A percentile compares a stretch with the other conserved stretches of the same genome.
Evolutionary conservation across 768 basidiomycete species (phyloP).

Genomic region (Porpolomopsis calyptriformis): DNA sequence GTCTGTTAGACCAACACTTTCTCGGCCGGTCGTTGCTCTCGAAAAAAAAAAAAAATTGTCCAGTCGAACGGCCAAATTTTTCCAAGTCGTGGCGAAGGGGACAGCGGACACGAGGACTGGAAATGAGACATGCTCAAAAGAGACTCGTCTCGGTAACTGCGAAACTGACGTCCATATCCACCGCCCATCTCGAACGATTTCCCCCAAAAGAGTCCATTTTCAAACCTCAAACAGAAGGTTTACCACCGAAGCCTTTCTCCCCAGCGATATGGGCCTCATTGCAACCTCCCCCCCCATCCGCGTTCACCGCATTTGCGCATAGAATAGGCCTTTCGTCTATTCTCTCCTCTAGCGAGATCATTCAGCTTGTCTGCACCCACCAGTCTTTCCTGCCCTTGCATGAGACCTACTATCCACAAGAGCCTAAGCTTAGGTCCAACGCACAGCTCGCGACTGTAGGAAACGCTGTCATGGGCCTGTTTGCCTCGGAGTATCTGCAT

Average conservation of each 20-base stretch:
- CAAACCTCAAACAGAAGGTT: conserved; percentile 17
- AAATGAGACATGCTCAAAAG: conserved; percentile 46
- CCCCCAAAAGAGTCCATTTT: conserved; percentile 25
- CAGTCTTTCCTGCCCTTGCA: conserved; percentile 52
- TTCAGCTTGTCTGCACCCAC: conserved; percentile 75
- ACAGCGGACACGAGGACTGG: too few relatives aligned
- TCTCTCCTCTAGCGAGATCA: conserved; percentile 39
- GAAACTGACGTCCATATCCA: conserved; percentile 43
- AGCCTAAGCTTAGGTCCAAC: conserved; percentile 54
- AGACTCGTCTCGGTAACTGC: conserved; percentile 39
- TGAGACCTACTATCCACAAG: conserved; percentile 42
- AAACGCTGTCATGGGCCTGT: conserved; percentile 83
- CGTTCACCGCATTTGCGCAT: conserved; percentile 66
- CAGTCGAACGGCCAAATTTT: too few relatives aligned
- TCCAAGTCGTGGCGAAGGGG: too few relatives aligned
- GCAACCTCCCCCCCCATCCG: conserved; percentile 61
- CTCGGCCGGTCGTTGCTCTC: not conserved
- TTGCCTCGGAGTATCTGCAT: conserved; percentile 76
- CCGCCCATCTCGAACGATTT: conserved; percentile 43
- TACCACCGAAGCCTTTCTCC: conserved; percentile 39
- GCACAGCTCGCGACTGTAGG: conserved; percentile 65
- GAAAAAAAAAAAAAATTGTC: too few relatives aligned
- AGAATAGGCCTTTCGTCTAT: conserved; percentile 60
- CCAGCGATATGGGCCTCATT: conserved; percentile 58
- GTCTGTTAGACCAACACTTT: too few relatives aligned